phyloP scores from a whole-genome alignment of 768 basidiomycete genomes.

The Russula dissimulans region DNA sequence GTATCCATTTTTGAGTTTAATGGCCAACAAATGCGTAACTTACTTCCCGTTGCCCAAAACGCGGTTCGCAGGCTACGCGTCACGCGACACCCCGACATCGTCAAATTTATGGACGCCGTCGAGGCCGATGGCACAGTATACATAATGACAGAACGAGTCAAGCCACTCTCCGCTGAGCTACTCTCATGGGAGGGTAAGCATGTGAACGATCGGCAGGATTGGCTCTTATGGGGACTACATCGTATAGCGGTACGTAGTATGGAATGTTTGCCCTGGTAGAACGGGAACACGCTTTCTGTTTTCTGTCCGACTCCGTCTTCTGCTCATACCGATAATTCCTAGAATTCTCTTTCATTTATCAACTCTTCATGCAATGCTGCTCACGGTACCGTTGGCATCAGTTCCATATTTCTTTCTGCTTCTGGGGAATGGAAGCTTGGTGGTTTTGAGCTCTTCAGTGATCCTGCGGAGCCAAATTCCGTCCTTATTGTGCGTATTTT shows the following conservation, averaged over 20 bases:
- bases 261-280: neutral
- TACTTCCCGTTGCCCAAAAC: constrained; percentile 76
- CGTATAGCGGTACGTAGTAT: constrained; percentile 65
- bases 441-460: constrained; percentile 87
- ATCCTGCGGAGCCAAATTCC: constrained; percentile 65
- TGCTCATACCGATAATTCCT: constrained; percentile 1
- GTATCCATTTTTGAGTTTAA: constrained; percentile 95
- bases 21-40: constrained; percentile 49
- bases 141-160: constrained; percentile 92
- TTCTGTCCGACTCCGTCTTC: neutral
- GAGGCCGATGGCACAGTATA: constrained; percentile 83
- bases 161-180: constrained; percentile 57
- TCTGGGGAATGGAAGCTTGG: constrained; percentile 97
- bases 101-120: constrained; percentile 90
- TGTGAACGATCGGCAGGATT: constrained; percentile 68
- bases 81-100: constrained; percentile 89
- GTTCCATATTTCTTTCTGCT: constrained; percentile 80
- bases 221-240: constrained; percentile 90
- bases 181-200: constrained; percentile 53
- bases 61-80: constrained; percentile 83
- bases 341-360: constrained; percentile 87
- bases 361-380: constrained; percentile 78
- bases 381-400: constrained; percentile 69
- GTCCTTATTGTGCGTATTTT: constrained; percentile 65
- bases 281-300: neutral